Evolutionary conservation across 768 basidiomycete genomes (phyloP).

Genomic region (Mycena pura): DNA sequence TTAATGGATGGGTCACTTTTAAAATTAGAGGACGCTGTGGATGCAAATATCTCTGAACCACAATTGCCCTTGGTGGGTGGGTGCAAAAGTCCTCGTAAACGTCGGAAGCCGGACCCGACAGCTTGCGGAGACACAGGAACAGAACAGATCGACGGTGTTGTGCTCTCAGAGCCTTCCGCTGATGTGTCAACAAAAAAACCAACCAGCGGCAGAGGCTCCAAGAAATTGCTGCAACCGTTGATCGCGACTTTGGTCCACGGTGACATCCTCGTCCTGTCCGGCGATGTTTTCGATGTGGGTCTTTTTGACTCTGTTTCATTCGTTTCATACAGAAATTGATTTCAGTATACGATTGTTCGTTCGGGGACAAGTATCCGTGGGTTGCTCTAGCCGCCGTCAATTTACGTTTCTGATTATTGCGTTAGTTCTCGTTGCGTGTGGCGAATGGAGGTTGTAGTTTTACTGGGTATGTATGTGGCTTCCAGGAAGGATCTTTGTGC

Average conservation of each 20-base stretch:
- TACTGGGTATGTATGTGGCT: too few relatives aligned
- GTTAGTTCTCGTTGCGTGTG: constrained; percentile 13
- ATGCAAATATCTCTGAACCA: too few relatives aligned
- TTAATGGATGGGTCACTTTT: not conserved
- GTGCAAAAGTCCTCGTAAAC: not conserved
- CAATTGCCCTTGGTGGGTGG: not conserved
- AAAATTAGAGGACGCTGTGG: not conserved
- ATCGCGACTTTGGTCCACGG: constrained; percentile 51
- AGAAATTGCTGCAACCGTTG: constrained; percentile 26
- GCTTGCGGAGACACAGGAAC: not conserved
- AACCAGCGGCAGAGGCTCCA: not conserved
- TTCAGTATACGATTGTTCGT: constrained; percentile 52
- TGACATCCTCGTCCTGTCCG: constrained; percentile 47
- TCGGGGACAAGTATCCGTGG: constrained; percentile 52
- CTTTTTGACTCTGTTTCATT: not conserved
- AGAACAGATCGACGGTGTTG: not conserved
- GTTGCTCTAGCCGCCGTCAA: constrained; percentile 19
- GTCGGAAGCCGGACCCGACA: not conserved
- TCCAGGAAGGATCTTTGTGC: too few relatives aligned
- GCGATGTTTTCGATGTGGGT: constrained; percentile 51
- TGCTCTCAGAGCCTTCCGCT: not conserved
- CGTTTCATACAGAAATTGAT: constrained; percentile 7
- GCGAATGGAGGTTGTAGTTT: not conserved
- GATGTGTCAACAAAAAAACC: not conserved
- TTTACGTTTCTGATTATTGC: not conserved